Conservation (phyloP, 257 asterid genomes). For the Forsythia viridissima region DNA sequence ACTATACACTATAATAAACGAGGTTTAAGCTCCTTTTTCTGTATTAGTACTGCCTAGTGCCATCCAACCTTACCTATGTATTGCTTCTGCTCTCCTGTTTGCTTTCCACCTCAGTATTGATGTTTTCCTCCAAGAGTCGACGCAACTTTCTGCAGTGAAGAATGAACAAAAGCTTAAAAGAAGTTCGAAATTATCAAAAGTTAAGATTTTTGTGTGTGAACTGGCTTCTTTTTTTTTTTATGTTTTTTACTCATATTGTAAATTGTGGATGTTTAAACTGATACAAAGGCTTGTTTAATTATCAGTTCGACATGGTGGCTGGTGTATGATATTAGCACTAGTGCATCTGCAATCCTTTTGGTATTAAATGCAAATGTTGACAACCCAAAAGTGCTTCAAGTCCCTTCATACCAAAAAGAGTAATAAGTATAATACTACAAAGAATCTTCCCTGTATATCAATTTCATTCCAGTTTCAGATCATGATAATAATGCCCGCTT, state of each 20-base stretch:
- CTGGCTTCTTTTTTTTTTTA: conserved; percentile 16
- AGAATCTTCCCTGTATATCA: no score
- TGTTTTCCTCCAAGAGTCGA: conserved; percentile 15
- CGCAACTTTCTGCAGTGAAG: neutral
- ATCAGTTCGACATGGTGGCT: neutral
- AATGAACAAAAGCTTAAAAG: conserved; percentile 21
- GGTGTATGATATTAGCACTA: neutral
- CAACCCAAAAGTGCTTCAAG: no score
- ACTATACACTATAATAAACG: neutral
- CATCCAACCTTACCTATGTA: neutral
- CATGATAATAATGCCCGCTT: no score
- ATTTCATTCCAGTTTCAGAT: no score
- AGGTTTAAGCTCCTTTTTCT: neutral
- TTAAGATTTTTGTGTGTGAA: conserved; percentile 6
- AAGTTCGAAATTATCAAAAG: neutral
- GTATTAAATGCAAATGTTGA: no score
- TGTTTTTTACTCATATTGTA: conserved; percentile 23
- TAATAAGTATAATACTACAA: no score
- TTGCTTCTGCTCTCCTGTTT: conserved; percentile 5
- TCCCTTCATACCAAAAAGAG: no score
- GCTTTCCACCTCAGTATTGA: conserved; percentile 15
- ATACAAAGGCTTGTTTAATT: conserved; percentile 13
- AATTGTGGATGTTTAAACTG: conserved; percentile 24
- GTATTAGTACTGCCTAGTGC: neutral
- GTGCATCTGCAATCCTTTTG: neutral